Conservation (phyloP, 2,329 filamentous ascomycete species). For the Diaporthe ampelina region DNA sequence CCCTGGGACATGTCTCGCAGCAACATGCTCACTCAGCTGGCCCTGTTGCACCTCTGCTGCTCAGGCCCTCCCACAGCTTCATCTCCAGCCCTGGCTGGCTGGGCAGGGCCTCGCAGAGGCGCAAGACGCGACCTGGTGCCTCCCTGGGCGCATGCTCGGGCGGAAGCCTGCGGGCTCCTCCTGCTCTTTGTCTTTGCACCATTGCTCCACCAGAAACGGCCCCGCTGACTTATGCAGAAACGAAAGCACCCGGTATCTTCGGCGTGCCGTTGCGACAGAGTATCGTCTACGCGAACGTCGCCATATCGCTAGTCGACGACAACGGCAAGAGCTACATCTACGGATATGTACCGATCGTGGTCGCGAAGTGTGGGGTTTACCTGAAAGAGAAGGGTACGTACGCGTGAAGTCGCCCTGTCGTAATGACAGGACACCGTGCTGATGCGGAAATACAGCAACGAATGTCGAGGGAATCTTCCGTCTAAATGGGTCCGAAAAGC, state of each 20-base stretch:
- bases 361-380: slow-evolving; percentile 97
- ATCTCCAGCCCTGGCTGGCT: slow-evolving; percentile 30
- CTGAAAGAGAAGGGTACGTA: slow-evolving; percentile 94
- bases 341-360: slow-evolving; percentile 97
- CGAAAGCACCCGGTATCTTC: slow-evolving; percentile 83
- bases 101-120: slow-evolving; percentile 15
- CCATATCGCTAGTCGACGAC: slow-evolving; percentile 94
- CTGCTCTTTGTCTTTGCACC: neutral
- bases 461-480: slow-evolving; percentile 97
- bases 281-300: slow-evolving; percentile 97
- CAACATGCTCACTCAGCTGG: neutral
- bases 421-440: slow-evolving; percentile 35
- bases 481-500: slow-evolving; percentile 94
- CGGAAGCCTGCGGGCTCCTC: neutral
- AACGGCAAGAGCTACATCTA: slow-evolving; percentile 97
- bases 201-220: neutral
- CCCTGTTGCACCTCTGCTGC: slow-evolving; percentile 7
- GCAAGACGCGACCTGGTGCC: neutral
- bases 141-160: neutral
- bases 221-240: slow-evolving; percentile 55
- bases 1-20: slow-evolving; percentile 27
- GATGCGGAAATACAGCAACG: slow-evolving; percentile 73
- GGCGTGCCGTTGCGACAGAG: slow-evolving; percentile 93
- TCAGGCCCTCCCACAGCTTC: slow-evolving; percentile 10
- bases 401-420: neutral